Conservation (phyloP, 257 asterid species). For the Nicotiana otophora region DNA sequence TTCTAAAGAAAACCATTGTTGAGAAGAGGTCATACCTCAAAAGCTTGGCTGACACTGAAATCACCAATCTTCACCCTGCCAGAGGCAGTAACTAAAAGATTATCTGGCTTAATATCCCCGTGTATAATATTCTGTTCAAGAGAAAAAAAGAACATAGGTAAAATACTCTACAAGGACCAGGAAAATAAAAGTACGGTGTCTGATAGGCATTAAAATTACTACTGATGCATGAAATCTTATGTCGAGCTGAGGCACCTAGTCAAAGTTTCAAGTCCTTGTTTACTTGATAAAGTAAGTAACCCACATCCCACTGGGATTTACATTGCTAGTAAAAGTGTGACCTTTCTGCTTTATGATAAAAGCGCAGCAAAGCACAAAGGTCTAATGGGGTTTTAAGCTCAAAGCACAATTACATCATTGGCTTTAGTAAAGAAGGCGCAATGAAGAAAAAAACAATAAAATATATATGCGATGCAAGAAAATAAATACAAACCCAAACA, state of each 20-base stretch:
- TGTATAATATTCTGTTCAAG: slow-evolving; percentile 78
- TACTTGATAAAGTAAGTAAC: background rate
- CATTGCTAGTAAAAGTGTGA: background rate
- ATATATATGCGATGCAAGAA: too few relatives aligned
- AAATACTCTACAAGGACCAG: background rate
- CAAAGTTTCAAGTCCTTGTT: background rate
- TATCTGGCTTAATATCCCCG: slow-evolving; percentile 96
- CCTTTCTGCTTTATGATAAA: background rate
- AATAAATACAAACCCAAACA: too few relatives aligned
- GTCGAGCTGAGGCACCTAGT: background rate
- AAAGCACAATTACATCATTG: background rate
- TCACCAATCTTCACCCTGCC: slow-evolving; percentile 93
- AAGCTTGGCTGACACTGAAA: slow-evolving; percentile 96
- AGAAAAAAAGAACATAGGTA: background rate
- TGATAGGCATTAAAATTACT: background rate
- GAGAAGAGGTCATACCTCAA: slow-evolving; percentile 50
- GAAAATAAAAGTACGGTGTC: background rate
- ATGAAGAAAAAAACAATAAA: background rate
- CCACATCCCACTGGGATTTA: background rate
- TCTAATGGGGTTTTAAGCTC: background rate
- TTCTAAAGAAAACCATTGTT: background rate
- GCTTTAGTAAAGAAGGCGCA: background rate
- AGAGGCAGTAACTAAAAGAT: slow-evolving; percentile 70
- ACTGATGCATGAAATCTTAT: background rate
- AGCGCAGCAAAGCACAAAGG: background rate